Percentiles rank a stretch among this genome's conserved stretches.
Conservation (phyloP, 2,329 filamentous ascomycete genomes). For the Trichoderma gracile region DNA sequence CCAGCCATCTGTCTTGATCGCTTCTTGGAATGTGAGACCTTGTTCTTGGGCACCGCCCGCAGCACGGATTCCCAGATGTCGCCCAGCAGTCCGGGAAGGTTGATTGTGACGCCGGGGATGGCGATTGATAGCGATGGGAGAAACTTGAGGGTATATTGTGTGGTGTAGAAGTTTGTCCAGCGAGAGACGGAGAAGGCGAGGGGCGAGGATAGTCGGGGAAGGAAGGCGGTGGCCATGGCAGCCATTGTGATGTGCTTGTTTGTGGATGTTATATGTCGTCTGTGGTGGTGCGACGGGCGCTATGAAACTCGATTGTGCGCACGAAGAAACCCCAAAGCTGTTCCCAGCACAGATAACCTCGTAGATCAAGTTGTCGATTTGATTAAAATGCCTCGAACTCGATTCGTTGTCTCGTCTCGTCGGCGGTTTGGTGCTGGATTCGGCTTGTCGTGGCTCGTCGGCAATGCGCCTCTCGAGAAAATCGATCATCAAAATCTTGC, state of each 20-base stretch:
- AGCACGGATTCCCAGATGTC: conserved; percentile 93
- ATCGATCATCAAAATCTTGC: conserved; percentile 25
- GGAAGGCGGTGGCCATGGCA: conserved; percentile 47
- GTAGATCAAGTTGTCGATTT: neutral
- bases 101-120: conserved; percentile 60
- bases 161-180: conserved; percentile 47
- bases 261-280: conserved; percentile 6
- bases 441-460: conserved; percentile 12
- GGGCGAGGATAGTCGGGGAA: conserved; percentile 55
- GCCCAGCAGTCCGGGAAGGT: conserved; percentile 62
- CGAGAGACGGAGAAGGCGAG: conserved; percentile 45
- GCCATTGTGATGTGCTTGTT: conserved; percentile 45
- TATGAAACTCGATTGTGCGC: conserved; percentile 9
- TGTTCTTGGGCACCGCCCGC: conserved; percentile 95
- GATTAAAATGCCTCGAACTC: neutral
- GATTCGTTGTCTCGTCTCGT: neutral
- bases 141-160: conserved; percentile 49
- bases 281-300: conserved; percentile 14
- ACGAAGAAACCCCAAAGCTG: neutral
- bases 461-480: conserved; percentile 15
- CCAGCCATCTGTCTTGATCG: conserved; percentile 91
- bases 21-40: conserved; percentile 96
- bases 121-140: conserved; percentile 58
- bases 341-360: neutral
- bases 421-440: neutral